Conservation (phyloP, 768 basidiomycete species). For the Lentinula sp. region DNA sequence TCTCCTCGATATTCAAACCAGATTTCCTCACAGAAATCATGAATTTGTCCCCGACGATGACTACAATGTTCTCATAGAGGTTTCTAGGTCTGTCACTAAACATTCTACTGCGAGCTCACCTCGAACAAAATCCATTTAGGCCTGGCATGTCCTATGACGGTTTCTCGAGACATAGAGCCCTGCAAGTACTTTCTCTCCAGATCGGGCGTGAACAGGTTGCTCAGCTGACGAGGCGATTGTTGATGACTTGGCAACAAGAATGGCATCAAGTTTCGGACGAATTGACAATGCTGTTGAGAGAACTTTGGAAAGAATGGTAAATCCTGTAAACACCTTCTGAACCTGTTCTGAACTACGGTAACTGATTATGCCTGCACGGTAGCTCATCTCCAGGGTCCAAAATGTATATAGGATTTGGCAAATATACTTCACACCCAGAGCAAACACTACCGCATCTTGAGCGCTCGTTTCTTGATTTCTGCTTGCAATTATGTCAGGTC, state of each 20-base stretch:
- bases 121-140: background rate
- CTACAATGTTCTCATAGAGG: background rate
- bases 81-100: background rate
- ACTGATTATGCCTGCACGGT: background rate
- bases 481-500: background rate
- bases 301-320: background rate
- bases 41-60: background rate
- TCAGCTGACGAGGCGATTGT: background rate
- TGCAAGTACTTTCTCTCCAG: background rate
- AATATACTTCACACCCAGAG: background rate
- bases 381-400: background rate
- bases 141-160: background rate
- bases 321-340: background rate
- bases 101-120: background rate
- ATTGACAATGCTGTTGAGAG: background rate
- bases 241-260: background rate
- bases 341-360: background rate
- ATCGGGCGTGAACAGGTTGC: background rate
- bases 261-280: background rate
- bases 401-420: background rate
- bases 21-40: background rate
- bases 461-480: background rate
- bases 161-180: background rate
- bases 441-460: background rate
- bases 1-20: background rate